These are phyloP conservation scores for Penicillium sp. DNA, from an alignment of 2,329 filamentous ascomycete genomes.

Conservation along the genomic window DNA sequence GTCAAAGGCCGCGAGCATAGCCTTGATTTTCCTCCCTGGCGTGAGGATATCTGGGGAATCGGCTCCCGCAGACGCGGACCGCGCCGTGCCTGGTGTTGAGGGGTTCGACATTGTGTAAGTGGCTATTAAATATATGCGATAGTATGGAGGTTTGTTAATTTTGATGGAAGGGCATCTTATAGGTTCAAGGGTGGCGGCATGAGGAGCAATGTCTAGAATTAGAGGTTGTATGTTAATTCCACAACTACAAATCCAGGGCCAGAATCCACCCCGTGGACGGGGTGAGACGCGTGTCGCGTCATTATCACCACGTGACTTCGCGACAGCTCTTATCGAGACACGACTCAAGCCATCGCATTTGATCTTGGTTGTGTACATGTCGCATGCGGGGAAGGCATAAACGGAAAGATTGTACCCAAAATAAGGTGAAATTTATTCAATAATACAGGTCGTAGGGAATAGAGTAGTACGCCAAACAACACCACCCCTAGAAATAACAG, in stretches of 20 bases:
- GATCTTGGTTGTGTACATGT: background rate
- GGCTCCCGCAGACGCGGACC: conserved; percentile 34
- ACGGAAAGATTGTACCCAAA: background rate
- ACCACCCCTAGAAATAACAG: conserved; percentile 23
- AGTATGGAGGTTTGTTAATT: background rate
- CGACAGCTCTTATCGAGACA: background rate
- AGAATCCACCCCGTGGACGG: background rate
- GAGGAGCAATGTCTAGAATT: background rate
- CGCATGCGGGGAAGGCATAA: background rate
- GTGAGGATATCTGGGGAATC: conserved; percentile 45
- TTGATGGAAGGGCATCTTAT: conserved; percentile 9
- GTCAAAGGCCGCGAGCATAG: conserved; percentile 55
- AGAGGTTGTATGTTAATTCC: conserved; percentile 2
- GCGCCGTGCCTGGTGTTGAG: conserved; percentile 41
- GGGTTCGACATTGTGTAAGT: conserved; percentile 34
- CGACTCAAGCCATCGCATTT: background rate
- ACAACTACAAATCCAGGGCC: conserved; percentile 11
- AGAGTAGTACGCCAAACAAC: conserved; percentile 23
- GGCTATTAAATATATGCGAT: background rate
- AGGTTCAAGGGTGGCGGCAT: background rate
- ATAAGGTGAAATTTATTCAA: conserved; percentile 11
- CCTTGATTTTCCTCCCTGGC: conserved; percentile 54
- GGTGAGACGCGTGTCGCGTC: background rate
- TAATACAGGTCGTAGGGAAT: conserved; percentile 21
- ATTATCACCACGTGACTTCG: background rate